Percentiles rank a stretch among this genome's conserved stretches.
phyloP scores from a whole-genome alignment of 2,329 filamentous ascomycete genomes.

The Diaporthe citri region DNA sequence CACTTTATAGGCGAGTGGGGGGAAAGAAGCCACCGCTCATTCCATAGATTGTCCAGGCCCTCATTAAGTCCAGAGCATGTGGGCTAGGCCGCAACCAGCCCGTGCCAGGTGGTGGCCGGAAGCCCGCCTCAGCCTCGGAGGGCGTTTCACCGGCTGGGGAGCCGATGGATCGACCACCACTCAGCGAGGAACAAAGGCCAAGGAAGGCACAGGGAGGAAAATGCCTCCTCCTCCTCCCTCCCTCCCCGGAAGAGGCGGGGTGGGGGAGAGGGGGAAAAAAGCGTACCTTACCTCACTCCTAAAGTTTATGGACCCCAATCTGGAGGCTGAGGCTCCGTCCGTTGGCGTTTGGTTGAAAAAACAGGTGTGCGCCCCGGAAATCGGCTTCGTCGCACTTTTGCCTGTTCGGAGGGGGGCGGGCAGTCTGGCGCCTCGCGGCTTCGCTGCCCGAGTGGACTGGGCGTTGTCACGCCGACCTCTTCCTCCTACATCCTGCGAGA shows the following conservation, averaged over 20 bases:
- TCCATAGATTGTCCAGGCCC: neutral
- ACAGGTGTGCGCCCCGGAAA: neutral
- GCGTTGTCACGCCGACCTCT: constrained; percentile 12
- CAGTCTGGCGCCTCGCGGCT: neutral
- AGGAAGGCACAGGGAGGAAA: neutral
- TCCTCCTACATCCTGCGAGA: constrained; percentile 6
- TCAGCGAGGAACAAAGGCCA: neutral
- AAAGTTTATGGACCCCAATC: constrained; percentile 14
- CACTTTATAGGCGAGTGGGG: neutral
- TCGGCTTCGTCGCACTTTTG: constrained; percentile 6
- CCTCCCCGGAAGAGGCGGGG: neutral
- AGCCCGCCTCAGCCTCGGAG: constrained; percentile 36
- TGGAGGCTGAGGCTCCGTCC: constrained; percentile 23
- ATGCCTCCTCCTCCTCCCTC: neutral
- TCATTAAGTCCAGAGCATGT: neutral
- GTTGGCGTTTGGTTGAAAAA: neutral
- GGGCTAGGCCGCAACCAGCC: constrained; percentile 20
- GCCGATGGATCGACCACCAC: constrained; percentile 6
- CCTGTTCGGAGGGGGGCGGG: neutral
- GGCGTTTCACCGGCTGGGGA: constrained; percentile 37
- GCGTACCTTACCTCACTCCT: neutral
- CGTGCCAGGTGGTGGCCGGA: constrained; percentile 33
- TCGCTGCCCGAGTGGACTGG: constrained; percentile 4
- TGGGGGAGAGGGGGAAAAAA: neutral
- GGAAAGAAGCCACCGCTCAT: constrained; percentile 7